Evolutionary conservation across 257 asterid genomes (phyloP).

Genomic region (Solanum chilense): DNA sequence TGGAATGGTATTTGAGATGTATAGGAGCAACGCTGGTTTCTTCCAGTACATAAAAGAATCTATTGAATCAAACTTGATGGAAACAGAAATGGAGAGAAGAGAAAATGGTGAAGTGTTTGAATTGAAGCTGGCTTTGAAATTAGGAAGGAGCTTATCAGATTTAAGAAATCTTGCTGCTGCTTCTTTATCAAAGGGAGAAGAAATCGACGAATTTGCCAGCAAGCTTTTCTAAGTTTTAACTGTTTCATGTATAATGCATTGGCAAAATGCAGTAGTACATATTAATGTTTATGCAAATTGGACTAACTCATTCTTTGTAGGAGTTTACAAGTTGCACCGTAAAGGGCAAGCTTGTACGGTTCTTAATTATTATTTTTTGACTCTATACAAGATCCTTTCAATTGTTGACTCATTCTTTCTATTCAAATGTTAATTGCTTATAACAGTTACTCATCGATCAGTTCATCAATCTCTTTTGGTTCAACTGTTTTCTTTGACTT

Average conservation of each 20-base stretch:
- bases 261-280: not conserved
- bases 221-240: slow-evolving; percentile 35
- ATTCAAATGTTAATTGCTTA: not conserved
- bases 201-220: slow-evolving; percentile 45
- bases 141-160: slow-evolving; percentile 68
- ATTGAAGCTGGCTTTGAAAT: slow-evolving; percentile 51
- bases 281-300: not conserved
- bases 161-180: slow-evolving; percentile 34
- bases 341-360: not conserved
- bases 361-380: not conserved
- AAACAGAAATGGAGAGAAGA: slow-evolving; percentile 29
- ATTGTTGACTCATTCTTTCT: not conserved
- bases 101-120: slow-evolving; percentile 67
- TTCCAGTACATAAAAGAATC: slow-evolving; percentile 49
- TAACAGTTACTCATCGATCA: not conserved
- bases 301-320: not conserved
- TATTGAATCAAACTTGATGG: slow-evolving; percentile 37
- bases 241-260: not conserved
- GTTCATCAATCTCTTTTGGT: not conserved
- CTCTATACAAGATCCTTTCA: not conserved
- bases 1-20: slow-evolving; percentile 85
- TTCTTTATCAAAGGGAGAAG: slow-evolving; percentile 9
- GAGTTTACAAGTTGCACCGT: not conserved
- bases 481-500: not conserved
- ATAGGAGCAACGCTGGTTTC: slow-evolving; percentile 67